Evolutionary conservation across 75 land plant genomes (phyloP), one percentile per base, ranked within the genome.

Genomic region (Sequoia sempervirens): DNA sequence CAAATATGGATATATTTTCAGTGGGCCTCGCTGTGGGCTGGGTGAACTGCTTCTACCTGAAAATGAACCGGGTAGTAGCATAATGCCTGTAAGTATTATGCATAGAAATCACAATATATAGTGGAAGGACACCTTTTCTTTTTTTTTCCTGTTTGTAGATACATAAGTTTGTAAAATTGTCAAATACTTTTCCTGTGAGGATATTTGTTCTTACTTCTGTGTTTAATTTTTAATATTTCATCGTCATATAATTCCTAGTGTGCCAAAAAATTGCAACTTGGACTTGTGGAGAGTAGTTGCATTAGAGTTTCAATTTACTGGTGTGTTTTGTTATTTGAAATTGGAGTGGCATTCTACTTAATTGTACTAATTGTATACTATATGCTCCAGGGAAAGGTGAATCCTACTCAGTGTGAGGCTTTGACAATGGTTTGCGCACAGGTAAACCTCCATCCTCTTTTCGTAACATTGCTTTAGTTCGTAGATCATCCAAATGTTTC

Each of bases 21-120:
- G 99, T 90, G 99, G 99, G 56, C 99, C 99, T 76, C 96, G 99
- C 46, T 98, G 99, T 86, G 99, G 99, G 36, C 92, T 98, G 83
- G 98, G 98, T 36, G 99, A 98, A 84, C 90, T 98, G 45, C 88
- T 93, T 41, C 90, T 98, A 80, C 99, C 99, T 36, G 98, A 96
- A 90, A 98, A 98, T 84, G 99, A 98, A 86, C 99, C 99, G 47
- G 99, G 99, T 26, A 98, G 99, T 92, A 96, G 98, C 86, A 98
- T 98, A 47, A 98, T 98, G 99, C 99, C 99, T 83, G 99, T 97
- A 93, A 79, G 75, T 50, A 45, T 75, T 46, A 26, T 23, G 18
- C n/a, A 18, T 20, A 43, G 47, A 76, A 26, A 8, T 41, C 80
- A 45, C 8, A 43, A n/a, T 66, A 53, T 84, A 30, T 64, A 30